phyloP scores from a whole-genome alignment of 352 stramenopile genomes.

The Phytophthora sp. region DNA sequence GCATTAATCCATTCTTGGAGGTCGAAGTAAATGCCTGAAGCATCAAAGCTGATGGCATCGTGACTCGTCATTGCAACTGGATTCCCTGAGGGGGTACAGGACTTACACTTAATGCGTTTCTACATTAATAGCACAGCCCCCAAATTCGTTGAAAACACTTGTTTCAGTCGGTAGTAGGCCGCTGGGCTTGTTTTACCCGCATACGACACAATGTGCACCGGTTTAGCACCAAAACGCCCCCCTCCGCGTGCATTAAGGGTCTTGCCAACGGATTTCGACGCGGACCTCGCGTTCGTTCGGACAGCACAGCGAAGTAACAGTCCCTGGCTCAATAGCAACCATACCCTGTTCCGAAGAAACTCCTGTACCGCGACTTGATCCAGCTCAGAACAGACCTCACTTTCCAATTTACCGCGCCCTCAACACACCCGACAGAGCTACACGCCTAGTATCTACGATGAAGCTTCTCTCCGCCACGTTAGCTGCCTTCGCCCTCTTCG shows the following conservation, averaged over 20 bases:
- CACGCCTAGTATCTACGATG: background rate
- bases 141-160: constrained; percentile 33
- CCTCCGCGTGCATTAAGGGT: too few relatives aligned
- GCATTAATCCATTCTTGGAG: constrained; percentile 3
- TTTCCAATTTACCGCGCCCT: constrained; percentile 21
- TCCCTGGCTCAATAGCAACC: constrained; percentile 16
- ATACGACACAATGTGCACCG: constrained; percentile 2
- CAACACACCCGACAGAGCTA: constrained; percentile 3
- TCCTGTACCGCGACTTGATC: background rate
- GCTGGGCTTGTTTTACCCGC: background rate
- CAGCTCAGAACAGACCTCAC: too few relatives aligned
- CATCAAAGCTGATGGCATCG: background rate
- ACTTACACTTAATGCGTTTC: constrained; percentile 15
- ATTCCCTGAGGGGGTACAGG: constrained; percentile 5
- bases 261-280: background rate
- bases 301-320: constrained; percentile 25
- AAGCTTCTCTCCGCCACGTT: constrained; percentile 16
- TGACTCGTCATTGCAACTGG: too few relatives aligned
- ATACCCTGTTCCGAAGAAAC: background rate
- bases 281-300: constrained; percentile 5
- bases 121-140: constrained; percentile 11
- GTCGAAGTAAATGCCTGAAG: background rate
- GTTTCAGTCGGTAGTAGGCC: constrained; percentile 5
- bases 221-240: background rate
- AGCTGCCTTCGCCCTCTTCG: constrained; percentile 14